A percentile compares a stretch with the other conserved stretches of the same genome.
Conservation (phyloP, 768 basidiomycete species). For the Pisolithus sp. region DNA sequence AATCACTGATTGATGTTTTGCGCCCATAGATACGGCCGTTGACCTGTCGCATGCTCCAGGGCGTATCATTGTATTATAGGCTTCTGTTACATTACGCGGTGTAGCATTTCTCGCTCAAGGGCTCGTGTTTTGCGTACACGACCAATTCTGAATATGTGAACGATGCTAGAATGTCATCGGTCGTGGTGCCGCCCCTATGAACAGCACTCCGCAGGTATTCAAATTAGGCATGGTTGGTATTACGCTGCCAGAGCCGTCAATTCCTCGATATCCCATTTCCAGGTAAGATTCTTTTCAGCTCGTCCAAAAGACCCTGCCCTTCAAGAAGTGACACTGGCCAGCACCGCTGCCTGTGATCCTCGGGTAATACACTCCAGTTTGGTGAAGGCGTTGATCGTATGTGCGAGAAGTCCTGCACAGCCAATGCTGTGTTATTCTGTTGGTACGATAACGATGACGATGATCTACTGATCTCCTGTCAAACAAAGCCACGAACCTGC, state of each 20-base stretch:
- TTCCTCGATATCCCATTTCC: background rate
- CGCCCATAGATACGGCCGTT: slow-evolving; percentile 36
- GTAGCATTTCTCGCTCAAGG: slow-evolving; percentile 6
- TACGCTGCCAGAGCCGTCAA: background rate
- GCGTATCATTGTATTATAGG: slow-evolving; percentile 16
- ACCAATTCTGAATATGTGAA: too few relatives aligned
- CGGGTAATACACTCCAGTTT: slow-evolving; percentile 45
- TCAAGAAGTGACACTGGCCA: slow-evolving; percentile 21
- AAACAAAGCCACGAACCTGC: slow-evolving; percentile 11
- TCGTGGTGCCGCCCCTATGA: background rate
- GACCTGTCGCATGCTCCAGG: slow-evolving; percentile 6
- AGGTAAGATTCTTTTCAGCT: slow-evolving; percentile 16
- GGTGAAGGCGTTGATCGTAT: slow-evolving; percentile 72
- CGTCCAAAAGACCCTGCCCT: slow-evolving; percentile 10
- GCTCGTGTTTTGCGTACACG: background rate
- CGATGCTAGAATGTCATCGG: too few relatives aligned
- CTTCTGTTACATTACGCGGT: slow-evolving; percentile 3
- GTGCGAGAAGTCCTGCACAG: slow-evolving; percentile 82
- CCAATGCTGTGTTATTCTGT: slow-evolving; percentile 34
- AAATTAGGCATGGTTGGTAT: background rate
- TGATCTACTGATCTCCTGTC: background rate
- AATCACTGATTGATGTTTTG: background rate
- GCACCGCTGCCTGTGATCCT: slow-evolving; percentile 8
- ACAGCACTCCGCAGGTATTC: background rate
- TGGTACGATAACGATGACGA: background rate